Conservation (phyloP, 164 flowering plant species). For the Kalanchoe fedtschenkoi region DNA sequence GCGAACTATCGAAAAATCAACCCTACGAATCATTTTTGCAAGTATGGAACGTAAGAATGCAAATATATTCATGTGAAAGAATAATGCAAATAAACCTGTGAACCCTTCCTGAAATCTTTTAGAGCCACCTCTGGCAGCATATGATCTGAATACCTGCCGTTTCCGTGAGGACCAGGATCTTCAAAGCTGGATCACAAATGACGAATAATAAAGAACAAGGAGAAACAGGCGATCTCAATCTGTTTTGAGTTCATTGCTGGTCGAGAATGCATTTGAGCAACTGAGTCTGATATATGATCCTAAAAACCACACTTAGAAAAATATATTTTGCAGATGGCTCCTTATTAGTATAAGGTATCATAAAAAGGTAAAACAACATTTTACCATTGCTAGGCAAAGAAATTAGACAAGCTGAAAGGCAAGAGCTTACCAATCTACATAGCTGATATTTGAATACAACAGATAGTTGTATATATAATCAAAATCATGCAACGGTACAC, state of each 20-base stretch:
- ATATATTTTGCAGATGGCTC: background rate
- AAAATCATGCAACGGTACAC: slow-evolving; percentile 80
- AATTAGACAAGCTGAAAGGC: slow-evolving; percentile 1
- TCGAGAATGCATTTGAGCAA: background rate
- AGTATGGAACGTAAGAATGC: background rate
- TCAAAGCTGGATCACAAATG: slow-evolving; percentile 46
- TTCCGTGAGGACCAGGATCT: slow-evolving; percentile 98
- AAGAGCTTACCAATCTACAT: slow-evolving; percentile 64
- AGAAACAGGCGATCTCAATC: background rate
- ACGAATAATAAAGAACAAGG: background rate
- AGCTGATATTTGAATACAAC: slow-evolving; percentile 85
- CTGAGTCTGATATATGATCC: background rate
- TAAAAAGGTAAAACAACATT: background rate
- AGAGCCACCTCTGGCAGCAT: slow-evolving; percentile 88
- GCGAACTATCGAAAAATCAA: background rate
- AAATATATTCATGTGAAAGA: background rate
- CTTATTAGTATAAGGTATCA: background rate
- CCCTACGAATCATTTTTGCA: background rate
- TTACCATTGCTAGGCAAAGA: background rate
- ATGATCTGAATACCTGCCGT: slow-evolving; percentile 75
- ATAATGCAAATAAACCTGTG: slow-evolving; percentile 51
- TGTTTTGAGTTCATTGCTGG: background rate
- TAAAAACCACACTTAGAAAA: background rate
- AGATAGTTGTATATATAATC: slow-evolving; percentile 80
- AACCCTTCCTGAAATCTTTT: slow-evolving; percentile 85